Evolutionary conservation across 345 rosid genomes (phyloP).

Genomic region (Citrus sp.): DNA sequence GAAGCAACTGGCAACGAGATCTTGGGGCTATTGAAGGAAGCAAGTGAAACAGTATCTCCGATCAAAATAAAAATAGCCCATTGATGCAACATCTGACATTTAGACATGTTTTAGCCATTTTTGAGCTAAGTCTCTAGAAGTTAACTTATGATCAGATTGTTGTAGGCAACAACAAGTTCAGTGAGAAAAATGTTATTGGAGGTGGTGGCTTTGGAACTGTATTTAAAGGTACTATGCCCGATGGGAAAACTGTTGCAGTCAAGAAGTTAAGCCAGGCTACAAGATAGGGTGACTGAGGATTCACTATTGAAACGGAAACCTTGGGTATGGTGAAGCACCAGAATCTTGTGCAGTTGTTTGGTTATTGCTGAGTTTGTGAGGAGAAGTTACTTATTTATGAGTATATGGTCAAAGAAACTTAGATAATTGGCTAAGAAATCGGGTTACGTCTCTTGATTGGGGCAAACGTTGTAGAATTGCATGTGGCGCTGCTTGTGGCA

Average conservation of each 20-base stretch:
- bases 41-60: background rate
- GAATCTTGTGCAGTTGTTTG: constrained; percentile 78
- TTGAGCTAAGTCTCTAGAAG: constrained; percentile 75
- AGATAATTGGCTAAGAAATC: constrained; percentile 74
- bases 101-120: constrained; percentile 39
- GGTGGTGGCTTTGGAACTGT: constrained; percentile 94
- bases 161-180: constrained; percentile 68
- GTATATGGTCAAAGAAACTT: constrained; percentile 89
- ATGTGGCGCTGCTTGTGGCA: constrained; percentile 71
- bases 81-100: too few relatives aligned
- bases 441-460: constrained; percentile 70
- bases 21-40: constrained; percentile 43
- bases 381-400: constrained; percentile 91
- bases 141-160: constrained; percentile 66
- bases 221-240: constrained; percentile 58
- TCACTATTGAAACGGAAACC: constrained; percentile 36
- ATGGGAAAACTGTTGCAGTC: constrained; percentile 66
- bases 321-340: constrained; percentile 88
- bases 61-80: too few relatives aligned
- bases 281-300: constrained; percentile 78
- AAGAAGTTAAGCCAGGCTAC: constrained; percentile 87
- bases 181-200: constrained; percentile 78
- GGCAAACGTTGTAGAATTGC: constrained; percentile 73
- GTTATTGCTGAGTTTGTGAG: constrained; percentile 69
- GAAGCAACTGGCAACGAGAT: constrained; percentile 34